Percentiles rank a stretch among this genome's conserved stretches.
Evolutionary conservation across 2,329 filamentous ascomycete genomes (phyloP).

Genomic region (Phaeosphaeria sp.): DNA sequence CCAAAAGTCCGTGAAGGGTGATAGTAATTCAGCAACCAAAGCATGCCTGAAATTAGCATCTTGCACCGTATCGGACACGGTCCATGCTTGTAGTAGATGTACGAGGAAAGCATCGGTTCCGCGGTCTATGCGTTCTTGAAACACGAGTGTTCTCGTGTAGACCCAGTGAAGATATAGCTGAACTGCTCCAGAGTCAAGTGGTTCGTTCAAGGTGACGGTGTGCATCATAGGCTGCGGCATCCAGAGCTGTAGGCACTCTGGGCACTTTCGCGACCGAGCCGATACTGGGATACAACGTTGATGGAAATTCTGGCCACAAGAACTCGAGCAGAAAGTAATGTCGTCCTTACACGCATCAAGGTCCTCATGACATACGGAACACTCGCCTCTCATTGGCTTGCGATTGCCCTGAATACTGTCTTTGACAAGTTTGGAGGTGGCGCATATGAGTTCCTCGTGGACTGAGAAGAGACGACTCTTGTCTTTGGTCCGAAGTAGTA

Average conservation of each 20-base stretch:
- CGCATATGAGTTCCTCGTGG: conserved; percentile 25
- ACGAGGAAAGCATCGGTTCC: not conserved
- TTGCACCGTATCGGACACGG: not conserved
- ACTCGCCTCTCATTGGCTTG: conserved; percentile 13
- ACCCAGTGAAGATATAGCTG: conserved; percentile 16
- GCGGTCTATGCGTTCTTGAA: no score
- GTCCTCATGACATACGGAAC: conserved; percentile 15
- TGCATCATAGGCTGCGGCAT: no score
- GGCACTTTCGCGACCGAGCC: not conserved
- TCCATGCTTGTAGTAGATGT: not conserved
- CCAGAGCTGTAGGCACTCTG: no score
- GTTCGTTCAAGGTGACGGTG: not conserved
- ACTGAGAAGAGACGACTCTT: conserved; percentile 10
- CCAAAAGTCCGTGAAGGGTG: not conserved
- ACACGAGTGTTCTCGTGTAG: conserved; percentile 6
- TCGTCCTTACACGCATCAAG: conserved; percentile 1
- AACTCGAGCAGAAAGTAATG: conserved; percentile 14
- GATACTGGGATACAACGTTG: conserved; percentile 8
- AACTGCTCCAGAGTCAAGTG: conserved; percentile 4
- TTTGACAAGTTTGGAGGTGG: conserved; percentile 15
- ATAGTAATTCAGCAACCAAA: not conserved
- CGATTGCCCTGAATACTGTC: conserved; percentile 7
- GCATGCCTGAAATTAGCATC: not conserved
- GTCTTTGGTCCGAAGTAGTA: conserved; percentile 4
- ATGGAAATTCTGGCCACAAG: conserved; percentile 20